Base-by-base conservation (phyloP, 441 rosid species). In the Erodium moschatum region DNA sequence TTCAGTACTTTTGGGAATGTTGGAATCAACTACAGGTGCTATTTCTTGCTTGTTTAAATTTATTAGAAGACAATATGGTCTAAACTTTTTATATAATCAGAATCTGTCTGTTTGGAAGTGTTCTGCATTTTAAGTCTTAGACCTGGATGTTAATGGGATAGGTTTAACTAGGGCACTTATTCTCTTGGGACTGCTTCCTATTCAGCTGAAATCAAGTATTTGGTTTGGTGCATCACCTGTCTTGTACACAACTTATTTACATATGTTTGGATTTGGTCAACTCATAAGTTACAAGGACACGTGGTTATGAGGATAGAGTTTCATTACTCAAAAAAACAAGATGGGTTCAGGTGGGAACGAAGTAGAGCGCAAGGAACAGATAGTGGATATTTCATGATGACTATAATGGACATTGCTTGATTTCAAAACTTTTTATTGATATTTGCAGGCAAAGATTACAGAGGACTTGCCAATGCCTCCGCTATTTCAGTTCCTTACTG, bases 381-480 rank as follows among this genome's bases (percentile, higher is more conserved):
- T 56, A 35, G 40, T 35, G 40, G 40, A 56, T 56, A 13, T 56
- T 19, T 56, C 62, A 56, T 56, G 21, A 56, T 56, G 11, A 56
- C 27, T 19, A 8, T 5, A 18, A 56, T 16, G 62, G 62, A 7
- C 8, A 18, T 56, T 56, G 20, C 62, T 18, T 16, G 62, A 56
- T 56, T 56, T 56, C 16, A 8, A 19, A 56, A 18, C 62, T 56
- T 56, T 19, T 56, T 16, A 6, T 29, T 29, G 4, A 29, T 29
- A 29, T 79, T 77, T 82, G 70, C 86, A 92, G 98, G 93, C 83
- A 79, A 82, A 84, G n/a, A 73, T 82, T 75, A 78, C 85, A 4
- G 89, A 84, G 67, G 92, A 84, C 72, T 72, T 89, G 74, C 90
- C 89, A 27, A 88, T 92, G 98, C 96, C 98, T 72, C 91, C 92